Evolutionary conservation across 257 asterid species (phyloP), one percentile per base, ranked within the genome.

Genomic region (Fraxinus americana): DNA sequence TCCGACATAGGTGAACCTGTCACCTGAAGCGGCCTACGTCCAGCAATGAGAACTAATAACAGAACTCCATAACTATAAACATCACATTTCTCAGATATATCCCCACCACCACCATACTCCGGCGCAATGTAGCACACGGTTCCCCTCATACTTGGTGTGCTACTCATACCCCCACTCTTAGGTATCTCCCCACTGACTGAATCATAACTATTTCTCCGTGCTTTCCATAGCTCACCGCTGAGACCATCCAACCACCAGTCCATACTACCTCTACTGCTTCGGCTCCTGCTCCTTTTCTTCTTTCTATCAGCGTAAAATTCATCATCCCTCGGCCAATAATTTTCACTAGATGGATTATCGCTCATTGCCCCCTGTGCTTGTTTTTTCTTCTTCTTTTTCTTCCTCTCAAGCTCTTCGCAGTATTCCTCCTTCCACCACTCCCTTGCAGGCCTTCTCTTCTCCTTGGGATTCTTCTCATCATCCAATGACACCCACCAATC

Each of bases 401-500:
- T 90, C 89, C 83, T 88, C 50, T 91, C 94, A n/a, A 96, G 94
- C 87, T 96, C 98, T 41, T 96, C 98, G 32, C 92, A 85, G 72
- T 93, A 96, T 87, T 96, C 99, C 84, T 96, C 98, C 89, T 90
- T 96, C 99, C 99, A 96, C 99, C 99, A 96, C 82, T 93, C 99
- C 77, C 99, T 87, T 2, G 99, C 97, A 2, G 99, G 99, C 67
- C 97, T 78, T 81, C 99, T 91, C 88, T 83, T 92, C 54, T 89
- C 98, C 87, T 96, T 96, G 67, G 74, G 75, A 21, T 79, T 85
- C 82, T 90, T 93, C 27, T 93, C 97, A 36, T 90, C 98, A 38
- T 96, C 98, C 72, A 96, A 72, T 0, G 99, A 91, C 30, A 85
- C 91, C 98, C 99, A 96, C 99, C 99, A 96, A 76, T 96, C 99